Percentiles rank a stretch among this genome's conserved stretches.
Conservation (phyloP, 805 yeast species). For the Hanseniaspora lindneri region DNA sequence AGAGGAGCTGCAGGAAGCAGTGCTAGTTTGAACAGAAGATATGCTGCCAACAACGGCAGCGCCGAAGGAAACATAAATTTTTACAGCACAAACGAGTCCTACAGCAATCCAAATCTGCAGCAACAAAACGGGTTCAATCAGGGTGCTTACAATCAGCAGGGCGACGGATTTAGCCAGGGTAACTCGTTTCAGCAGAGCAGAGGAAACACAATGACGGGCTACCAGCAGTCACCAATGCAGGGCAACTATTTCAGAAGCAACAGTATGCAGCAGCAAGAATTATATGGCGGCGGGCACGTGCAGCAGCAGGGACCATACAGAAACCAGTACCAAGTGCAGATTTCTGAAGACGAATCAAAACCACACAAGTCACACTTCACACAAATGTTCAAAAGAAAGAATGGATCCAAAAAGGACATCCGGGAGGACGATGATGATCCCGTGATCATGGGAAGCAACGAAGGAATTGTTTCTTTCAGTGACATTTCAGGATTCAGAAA, state of each 20-base stretch:
- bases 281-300: background rate
- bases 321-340: no score
- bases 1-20: background rate
- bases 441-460: slow-evolving; percentile 26
- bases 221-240: slow-evolving; percentile 17
- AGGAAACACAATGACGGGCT: slow-evolving; percentile 11
- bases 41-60: background rate
- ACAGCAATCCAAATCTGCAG: background rate
- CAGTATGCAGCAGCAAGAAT: background rate
- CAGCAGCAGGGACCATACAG: no score
- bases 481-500: slow-evolving; percentile 55
- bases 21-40: background rate
- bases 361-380: background rate
- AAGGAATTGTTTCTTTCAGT: slow-evolving; percentile 42
- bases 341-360: no score
- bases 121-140: background rate
- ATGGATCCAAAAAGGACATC: slow-evolving; percentile 10
- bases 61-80: background rate
- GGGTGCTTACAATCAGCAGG: background rate
- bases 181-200: background rate
- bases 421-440: slow-evolving; percentile 30
- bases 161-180: background rate
- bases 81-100: background rate
- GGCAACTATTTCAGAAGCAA: background rate
- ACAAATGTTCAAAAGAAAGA: slow-evolving; percentile 14